Evolutionary conservation across 2,329 filamentous ascomycete species (phyloP).

Genomic region (Elsinoe ampelina): DNA sequence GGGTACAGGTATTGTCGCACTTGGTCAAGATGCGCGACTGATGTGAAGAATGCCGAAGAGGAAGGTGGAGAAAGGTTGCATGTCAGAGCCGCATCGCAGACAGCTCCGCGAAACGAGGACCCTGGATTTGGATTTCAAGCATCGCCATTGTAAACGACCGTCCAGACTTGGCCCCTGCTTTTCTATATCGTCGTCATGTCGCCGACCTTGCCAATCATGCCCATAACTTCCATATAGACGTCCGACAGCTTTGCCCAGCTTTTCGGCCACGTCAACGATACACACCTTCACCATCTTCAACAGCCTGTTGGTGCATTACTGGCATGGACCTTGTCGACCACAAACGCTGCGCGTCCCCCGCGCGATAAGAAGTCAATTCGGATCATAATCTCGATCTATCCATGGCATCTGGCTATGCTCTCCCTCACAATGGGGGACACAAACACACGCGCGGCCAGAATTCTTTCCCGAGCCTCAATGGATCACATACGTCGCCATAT

Average conservation of each 20-base stretch:
- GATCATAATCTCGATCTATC: not conserved
- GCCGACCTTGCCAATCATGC: not conserved
- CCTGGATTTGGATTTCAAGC: not conserved
- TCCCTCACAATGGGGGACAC: constrained; percentile 26
- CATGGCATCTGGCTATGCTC: constrained; percentile 40
- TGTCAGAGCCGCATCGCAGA: constrained; percentile 4
- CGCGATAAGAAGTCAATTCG: constrained; percentile 9
- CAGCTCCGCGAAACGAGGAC: constrained; percentile 2
- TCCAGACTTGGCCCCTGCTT: not conserved
- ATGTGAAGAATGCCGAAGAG: not conserved
- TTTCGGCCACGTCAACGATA: no score
- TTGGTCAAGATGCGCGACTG: not conserved
- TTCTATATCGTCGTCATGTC: not conserved
- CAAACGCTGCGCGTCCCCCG: constrained; percentile 1
- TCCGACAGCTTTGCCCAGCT: no score
- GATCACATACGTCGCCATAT: constrained; percentile 3
- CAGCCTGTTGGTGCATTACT: not conserved
- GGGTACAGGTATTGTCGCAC: not conserved
- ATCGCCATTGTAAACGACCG: not conserved
- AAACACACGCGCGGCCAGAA: constrained; percentile 27
- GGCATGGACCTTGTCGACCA: constrained; percentile 22
- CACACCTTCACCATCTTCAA: not conserved
- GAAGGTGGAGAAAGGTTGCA: not conserved
- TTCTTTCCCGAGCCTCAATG: constrained; percentile 7
- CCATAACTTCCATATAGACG: not conserved